These are phyloP conservation scores for Malbranchea cinnamomea DNA, from an alignment of 2,329 filamentous ascomycete genomes.

Conservation along the genomic window DNA sequence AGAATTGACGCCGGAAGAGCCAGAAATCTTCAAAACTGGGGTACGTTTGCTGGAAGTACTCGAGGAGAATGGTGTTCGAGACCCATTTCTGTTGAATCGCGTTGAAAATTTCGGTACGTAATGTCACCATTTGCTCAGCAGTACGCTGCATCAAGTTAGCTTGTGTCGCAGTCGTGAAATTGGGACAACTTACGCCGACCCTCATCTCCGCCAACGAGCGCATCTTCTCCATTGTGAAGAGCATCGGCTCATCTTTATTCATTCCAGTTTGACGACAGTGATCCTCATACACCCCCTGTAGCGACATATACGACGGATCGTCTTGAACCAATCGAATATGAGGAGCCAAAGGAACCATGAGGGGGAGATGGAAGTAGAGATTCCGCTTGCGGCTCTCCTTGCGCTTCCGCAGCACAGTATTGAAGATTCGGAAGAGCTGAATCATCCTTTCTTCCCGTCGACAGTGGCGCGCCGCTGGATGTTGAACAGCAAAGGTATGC, in stretches of 20 bases:
- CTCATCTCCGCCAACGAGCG: slow-evolving; percentile 59
- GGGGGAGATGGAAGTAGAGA: slow-evolving; percentile 84
- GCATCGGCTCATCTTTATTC: slow-evolving; percentile 85
- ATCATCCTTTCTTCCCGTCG: slow-evolving; percentile 87
- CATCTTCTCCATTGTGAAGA: slow-evolving; percentile 92
- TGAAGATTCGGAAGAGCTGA: slow-evolving; percentile 94
- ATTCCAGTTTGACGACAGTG: slow-evolving; percentile 77
- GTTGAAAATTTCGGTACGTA: slow-evolving; percentile 80
- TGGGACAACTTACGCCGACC: slow-evolving; percentile 28
- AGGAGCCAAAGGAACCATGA: slow-evolving; percentile 90
- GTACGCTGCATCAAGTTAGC: slow-evolving; percentile 26
- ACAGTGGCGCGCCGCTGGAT: slow-evolving; percentile 83
- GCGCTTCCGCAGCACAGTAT: slow-evolving; percentile 75
- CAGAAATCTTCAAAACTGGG: slow-evolving; percentile 89
- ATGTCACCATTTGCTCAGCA: slow-evolving; percentile 53
- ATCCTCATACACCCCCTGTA: slow-evolving; percentile 93
- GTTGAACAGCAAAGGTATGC: slow-evolving; percentile 93
- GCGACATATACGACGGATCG: slow-evolving; percentile 80
- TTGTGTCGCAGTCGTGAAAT: not conserved
- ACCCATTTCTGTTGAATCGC: slow-evolving; percentile 93
- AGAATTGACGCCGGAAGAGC: slow-evolving; percentile 94
- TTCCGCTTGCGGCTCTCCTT: slow-evolving; percentile 92
- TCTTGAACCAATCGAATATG: slow-evolving; percentile 94
- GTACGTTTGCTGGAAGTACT: slow-evolving; percentile 82
- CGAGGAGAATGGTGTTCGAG: slow-evolving; percentile 61